Evolutionary conservation across 2,329 filamentous ascomycete species (phyloP), one percentile per base, ranked within the genome.

Genomic region (Nothomitra cinnamomea): DNA sequence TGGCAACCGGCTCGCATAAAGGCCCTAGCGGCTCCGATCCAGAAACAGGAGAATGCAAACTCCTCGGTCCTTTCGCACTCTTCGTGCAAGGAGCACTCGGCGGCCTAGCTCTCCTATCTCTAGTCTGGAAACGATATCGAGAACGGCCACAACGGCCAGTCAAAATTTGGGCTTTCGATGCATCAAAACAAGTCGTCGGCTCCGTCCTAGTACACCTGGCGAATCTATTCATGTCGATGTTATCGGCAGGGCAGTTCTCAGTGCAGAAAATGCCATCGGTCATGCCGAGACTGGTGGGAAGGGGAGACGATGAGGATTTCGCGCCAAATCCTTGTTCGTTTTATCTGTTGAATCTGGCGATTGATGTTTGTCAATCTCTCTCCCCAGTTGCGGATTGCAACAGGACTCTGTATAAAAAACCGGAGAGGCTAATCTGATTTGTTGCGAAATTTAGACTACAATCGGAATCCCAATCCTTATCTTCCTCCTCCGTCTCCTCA

Each of bases 151-250:
- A 95, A 66, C 78, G 92, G 54, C 90, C 90, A 1, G 64, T 96
- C 63, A 94, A 94, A 75, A 88, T 98, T 59, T 98, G 92, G 90
- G 89, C 86, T 67, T 98, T 96, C 66, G 92, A 98, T 65, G 92
- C 82, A 22, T 94, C 87, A 32, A 98, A 98, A 72, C 92, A 98
- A 72, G 87, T 98, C 53, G 85, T 96, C 62, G 92, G 92, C 21
- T 94, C 88, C 28, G 82, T 88, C 47, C 75, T 98, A 66, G 80
- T 95, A 35, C 92, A 98, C 69, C 75, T 90, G 45, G 86, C 89
- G 60, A 98, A 98, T 65, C 76, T 98, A 53, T 80, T 95, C 67
- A 94, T 98, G 84, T 94, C 87, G 48, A 87, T 96, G 85, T 76
- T 98, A 60, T 94, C 87, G 1, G 90, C 86, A 53, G 89, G 88